Conservation (phyloP, 805 yeast genomes). For the Yamadazyma insecticola region DNA sequence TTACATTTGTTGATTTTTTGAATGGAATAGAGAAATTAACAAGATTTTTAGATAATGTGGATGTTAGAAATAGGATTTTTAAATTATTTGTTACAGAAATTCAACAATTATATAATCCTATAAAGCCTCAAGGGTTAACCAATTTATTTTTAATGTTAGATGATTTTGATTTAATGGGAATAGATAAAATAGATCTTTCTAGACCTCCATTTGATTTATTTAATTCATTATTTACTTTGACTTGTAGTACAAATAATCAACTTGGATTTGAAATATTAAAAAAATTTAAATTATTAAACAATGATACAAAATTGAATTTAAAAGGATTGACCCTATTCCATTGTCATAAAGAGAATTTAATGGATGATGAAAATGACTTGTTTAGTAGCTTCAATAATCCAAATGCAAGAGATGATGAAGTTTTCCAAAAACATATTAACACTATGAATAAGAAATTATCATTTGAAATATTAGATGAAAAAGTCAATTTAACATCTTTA, state of each 20-base stretch:
- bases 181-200: conserved; percentile 15
- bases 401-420: conserved; percentile 2
- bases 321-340: conserved; percentile 28
- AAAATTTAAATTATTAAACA: conserved; percentile 16
- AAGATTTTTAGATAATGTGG: conserved; percentile 16
- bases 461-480: conserved; percentile 16
- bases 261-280: conserved; percentile 24
- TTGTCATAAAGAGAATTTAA: conserved; percentile 21
- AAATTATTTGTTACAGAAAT: conserved; percentile 25
- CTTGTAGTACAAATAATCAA: conserved; percentile 29
- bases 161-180: conserved; percentile 22
- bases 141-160: conserved; percentile 28
- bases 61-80: conserved; percentile 23
- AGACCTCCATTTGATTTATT: conserved; percentile 16
- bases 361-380: conserved; percentile 9
- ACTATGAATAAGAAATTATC: conserved; percentile 15
- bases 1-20: conserved; percentile 25
- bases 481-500: conserved; percentile 20
- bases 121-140: conserved; percentile 22
- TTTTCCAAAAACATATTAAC: conserved; percentile 6
- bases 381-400: conserved; percentile 1
- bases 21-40: conserved; percentile 21
- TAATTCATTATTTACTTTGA: conserved; percentile 22
- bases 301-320: conserved; percentile 19
- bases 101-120: conserved; percentile 20